Evolutionary conservation across 2,329 filamentous ascomycete species (phyloP).

Genomic region (Colletotrichum magnum): DNA sequence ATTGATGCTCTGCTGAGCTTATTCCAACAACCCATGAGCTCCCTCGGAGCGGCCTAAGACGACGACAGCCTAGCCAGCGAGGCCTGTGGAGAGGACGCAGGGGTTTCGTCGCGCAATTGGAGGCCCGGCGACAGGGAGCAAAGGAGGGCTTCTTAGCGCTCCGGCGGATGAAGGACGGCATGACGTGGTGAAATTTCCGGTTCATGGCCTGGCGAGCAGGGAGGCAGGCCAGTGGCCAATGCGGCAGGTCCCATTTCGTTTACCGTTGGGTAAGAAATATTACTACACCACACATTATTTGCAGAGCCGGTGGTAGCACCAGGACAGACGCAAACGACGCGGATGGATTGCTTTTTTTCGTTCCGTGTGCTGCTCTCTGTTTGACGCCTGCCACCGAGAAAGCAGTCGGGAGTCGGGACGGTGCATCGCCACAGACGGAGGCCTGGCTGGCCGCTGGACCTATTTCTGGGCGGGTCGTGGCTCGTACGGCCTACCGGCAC

Average conservation of each 20-base stretch:
- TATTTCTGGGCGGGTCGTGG: conserved; percentile 12
- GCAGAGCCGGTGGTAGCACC: neutral
- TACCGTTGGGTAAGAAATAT: neutral
- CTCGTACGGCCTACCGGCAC: conserved; percentile 27
- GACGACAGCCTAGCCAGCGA: neutral
- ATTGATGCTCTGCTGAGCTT: conserved; percentile 4
- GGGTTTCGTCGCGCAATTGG: conserved; percentile 5
- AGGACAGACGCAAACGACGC: neutral
- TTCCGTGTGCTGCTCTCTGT: conserved; percentile 1
- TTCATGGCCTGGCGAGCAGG: conserved; percentile 3
- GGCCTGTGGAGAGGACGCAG: neutral
- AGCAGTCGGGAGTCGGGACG: neutral
- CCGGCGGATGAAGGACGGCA: conserved; percentile 26
- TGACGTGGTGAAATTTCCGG: conserved; percentile 40
- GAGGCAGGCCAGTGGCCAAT: conserved; percentile 13
- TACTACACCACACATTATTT: neutral
- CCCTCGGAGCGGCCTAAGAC: neutral
- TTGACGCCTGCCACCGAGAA: neutral
- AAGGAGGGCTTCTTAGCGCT: conserved; percentile 5
- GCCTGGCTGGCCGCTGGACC: conserved; percentile 13
- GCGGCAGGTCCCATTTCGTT: neutral
- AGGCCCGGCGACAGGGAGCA: conserved; percentile 16
- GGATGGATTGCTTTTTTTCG: neutral
- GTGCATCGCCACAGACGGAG: conserved; percentile 26
- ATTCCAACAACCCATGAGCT: conserved; percentile 5